A percentile compares a stretch with the other conserved stretches of the same genome.
These are phyloP conservation scores for Chytriomyces confervae DNA, from an alignment of 192 early-diverging fungal species.

Conservation along the genomic window DNA sequence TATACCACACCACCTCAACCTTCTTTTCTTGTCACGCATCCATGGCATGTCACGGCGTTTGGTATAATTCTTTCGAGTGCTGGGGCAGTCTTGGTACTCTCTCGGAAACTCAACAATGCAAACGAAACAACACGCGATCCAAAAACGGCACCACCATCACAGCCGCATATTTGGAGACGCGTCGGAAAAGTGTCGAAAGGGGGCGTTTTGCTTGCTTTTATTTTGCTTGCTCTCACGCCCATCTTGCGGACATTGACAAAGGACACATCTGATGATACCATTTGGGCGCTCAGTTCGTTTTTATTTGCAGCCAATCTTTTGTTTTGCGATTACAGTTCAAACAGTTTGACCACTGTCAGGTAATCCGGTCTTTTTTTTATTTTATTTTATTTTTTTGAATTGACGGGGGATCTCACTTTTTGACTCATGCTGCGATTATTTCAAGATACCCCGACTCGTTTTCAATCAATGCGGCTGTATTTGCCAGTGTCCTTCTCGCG, in stretches of 20 bases:
- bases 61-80: conserved; percentile 69
- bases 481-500: conserved; percentile 89
- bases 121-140: background rate
- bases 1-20: background rate
- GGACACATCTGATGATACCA: conserved; percentile 88
- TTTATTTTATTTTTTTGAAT: background rate
- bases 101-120: background rate
- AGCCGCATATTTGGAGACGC: background rate
- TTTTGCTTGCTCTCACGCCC: conserved; percentile 84
- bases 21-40: background rate
- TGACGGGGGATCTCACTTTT: no score
- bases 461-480: conserved; percentile 97
- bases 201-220: conserved; percentile 66
- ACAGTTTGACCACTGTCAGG: conserved; percentile 54
- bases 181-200: conserved; percentile 21
- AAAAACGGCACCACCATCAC: background rate
- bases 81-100: background rate
- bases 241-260: conserved; percentile 90
- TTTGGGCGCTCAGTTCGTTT: conserved; percentile 88
- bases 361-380: conserved; percentile 41
- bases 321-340: conserved; percentile 78
- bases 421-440: no score
- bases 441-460: conserved; percentile 91
- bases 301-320: conserved; percentile 85
- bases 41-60: conserved; percentile 50